Evolutionary conservation across 768 basidiomycete species (phyloP), one percentile per base, ranked within the genome.

Genomic region (Suillus subalutaceus): DNA sequence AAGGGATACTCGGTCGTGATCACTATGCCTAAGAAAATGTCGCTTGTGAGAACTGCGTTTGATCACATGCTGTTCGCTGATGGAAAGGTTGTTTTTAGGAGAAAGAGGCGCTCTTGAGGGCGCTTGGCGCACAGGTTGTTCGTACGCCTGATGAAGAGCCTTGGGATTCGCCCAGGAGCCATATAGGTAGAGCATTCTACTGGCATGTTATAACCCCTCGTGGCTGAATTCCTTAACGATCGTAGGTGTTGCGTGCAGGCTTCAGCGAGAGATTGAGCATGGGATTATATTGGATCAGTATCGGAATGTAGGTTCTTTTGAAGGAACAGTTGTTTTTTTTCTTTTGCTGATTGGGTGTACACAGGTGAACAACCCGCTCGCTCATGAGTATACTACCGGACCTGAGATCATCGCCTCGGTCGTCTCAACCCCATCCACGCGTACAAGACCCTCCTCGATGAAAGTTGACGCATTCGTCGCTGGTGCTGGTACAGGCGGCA

Each of bases 251-350:
- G 97, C 97, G 15, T 81, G 87, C 70, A 85, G 84, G 57, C 81
- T 99, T 23, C 86, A 90, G 69, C 83, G 86, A 59, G 86, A 90
- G 74, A 96, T 96, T 37, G 93, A 94, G 0, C 74, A 91, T 65
- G 94, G 86, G 4, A 85, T 99, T 72, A 97, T 99, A 70, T 84
- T 99, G 12, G 93, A 99, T 76, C 97, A 99, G 76, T 99, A 93
- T 74, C 79, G 85, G 64, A 93, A 93, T 69, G 90, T 91, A 66
- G 40, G 88, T 80, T 12, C n/a, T 50, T 55, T 56, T 32, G 26
- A 30, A 16, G 1, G 37, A 35, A 5, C 37, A 52, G 8, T 32
- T 26, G n/a, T n/a, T n/a, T 26, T 15, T 38, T 37, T 5, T 38
- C 20, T 12, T 10, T 38, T 43, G 12, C 65, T 55, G 44, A 37